Base-by-base conservation (phyloP, 495 filamentous ascomycete genomes). In the Podospora comata region DNA sequence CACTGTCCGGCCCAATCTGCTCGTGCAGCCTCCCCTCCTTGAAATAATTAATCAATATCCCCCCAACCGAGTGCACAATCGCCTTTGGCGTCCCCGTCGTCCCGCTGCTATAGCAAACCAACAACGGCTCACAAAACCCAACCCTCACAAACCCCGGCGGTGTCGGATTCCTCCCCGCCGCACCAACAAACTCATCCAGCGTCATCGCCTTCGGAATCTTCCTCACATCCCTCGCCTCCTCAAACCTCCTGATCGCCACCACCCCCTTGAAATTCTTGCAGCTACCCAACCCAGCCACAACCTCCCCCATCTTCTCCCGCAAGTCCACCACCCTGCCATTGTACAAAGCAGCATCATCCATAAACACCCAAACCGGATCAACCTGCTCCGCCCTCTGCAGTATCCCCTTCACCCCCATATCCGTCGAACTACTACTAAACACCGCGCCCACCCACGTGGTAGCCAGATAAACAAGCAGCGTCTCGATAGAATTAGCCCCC, bases 341-440 rank as follows among this genome's bases (percentile, higher is more conserved):
- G 71, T 95, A 95, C 20, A 94, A 78, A 1, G 91, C 85, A 18
- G 81, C 83, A 71, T 95, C 91, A 68, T 95, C 92, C 78, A 92
- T 85, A 72, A 95, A 94, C 28, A 95, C 77, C 70, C 84, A 90
- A 74, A 84, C 83, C 39, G 90, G 92, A 73, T 88, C 81, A 54
- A 93, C 85, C 79, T 94, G 91, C 59, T 87, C 76, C 64, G 91
- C 77, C 27, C 92, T 81, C 76, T 94, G 90, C 70, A 95, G 73
- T 11, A 95, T 86, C 0, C 91, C 92, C 71, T 89, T 88, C 44
- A 87, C 86, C 0, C 91, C 91, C 84, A 92, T 94, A 80, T 95
- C 92, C 1, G 91, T 94, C 28, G 88, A 90, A 59, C 84, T 87
- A 60, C 85, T 88, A 48, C 85, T 88, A 72, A 92, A 92, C 19